phyloP scores from a whole-genome alignment of 2,329 filamentous ascomycete species.

The Colletotrichum coccodes region DNA sequence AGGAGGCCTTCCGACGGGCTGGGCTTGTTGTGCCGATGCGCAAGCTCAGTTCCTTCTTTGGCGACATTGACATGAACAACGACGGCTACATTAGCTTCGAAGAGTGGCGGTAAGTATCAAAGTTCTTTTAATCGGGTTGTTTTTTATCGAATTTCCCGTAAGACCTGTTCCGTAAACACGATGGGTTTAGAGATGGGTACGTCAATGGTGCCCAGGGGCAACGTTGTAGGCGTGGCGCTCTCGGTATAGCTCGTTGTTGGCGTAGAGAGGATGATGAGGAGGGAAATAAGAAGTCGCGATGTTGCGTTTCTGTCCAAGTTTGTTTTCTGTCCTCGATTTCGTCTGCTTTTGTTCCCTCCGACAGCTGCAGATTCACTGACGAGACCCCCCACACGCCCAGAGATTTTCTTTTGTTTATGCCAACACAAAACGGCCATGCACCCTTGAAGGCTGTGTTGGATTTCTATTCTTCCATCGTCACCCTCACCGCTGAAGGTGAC shows the following conservation, averaged over 20 bases:
- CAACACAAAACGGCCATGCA: conserved; percentile 68
- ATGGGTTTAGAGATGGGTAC: not conserved
- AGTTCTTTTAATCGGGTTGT: not conserved
- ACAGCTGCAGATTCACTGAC: conserved; percentile 8
- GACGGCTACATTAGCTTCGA: conserved; percentile 91
- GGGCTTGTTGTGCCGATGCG: conserved; percentile 82
- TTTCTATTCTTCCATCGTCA: conserved; percentile 90
- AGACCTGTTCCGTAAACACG: not conserved
- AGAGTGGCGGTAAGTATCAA: conserved; percentile 89
- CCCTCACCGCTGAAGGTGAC: conserved; percentile 93
- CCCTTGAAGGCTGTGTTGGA: conserved; percentile 85
- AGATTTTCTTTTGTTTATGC: conserved; percentile 94
- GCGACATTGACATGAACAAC: conserved; percentile 87
- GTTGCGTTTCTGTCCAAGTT: not conserved
- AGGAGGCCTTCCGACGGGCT: conserved; percentile 78
- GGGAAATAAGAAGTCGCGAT: not conserved
- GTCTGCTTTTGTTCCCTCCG: not conserved
- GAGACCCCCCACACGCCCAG: conserved; percentile 53
- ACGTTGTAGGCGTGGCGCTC: not conserved
- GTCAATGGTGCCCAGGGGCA: not conserved
- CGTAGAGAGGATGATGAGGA: not conserved
- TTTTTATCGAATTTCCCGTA: not conserved
- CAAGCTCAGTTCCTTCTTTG: conserved; percentile 86
- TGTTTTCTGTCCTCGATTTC: not conserved
- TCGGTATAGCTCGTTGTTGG: conserved; percentile 5